Conservation (phyloP, 148 eudicot species). For the Cornus suecica region DNA sequence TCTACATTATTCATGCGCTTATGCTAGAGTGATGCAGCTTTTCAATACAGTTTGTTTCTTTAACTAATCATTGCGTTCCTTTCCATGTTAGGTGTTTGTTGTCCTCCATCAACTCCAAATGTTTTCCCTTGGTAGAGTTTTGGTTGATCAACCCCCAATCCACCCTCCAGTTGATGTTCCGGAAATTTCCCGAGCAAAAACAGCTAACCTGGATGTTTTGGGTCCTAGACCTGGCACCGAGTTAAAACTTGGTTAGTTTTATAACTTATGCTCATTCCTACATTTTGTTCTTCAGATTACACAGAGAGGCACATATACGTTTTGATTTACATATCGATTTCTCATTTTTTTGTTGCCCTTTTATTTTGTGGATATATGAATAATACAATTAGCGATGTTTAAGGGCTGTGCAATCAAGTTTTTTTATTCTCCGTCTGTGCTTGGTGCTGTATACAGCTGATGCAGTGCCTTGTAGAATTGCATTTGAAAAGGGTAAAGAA, state of each 20-base stretch:
- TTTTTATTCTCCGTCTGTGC: neutral
- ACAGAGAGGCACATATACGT: neutral
- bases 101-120: slow-evolving; percentile 78
- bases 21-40: neutral
- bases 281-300: neutral
- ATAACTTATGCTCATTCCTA: neutral
- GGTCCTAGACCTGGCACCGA: slow-evolving; percentile 71
- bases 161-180: slow-evolving; percentile 41
- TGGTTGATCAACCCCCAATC: slow-evolving; percentile 74
- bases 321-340: neutral
- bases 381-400: neutral
- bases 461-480: slow-evolving; percentile 95
- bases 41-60: neutral
- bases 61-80: slow-evolving; percentile 5
- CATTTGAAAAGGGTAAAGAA: slow-evolving; percentile 96
- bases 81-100: slow-evolving; percentile 62
- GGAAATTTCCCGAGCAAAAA: slow-evolving; percentile 54
- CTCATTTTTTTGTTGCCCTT: neutral
- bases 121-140: slow-evolving; percentile 68
- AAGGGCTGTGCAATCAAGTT: neutral
- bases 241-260: slow-evolving; percentile 70
- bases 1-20: neutral
- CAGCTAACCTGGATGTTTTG: slow-evolving; percentile 46
- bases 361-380: neutral
- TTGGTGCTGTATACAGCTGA: slow-evolving; percentile 50